Percentiles rank a stretch among this genome's conserved stretches.
Evolutionary conservation across 371 early-diverging fungal genomes (phyloP).

Genomic region (Choanephora cucurbitarum): DNA sequence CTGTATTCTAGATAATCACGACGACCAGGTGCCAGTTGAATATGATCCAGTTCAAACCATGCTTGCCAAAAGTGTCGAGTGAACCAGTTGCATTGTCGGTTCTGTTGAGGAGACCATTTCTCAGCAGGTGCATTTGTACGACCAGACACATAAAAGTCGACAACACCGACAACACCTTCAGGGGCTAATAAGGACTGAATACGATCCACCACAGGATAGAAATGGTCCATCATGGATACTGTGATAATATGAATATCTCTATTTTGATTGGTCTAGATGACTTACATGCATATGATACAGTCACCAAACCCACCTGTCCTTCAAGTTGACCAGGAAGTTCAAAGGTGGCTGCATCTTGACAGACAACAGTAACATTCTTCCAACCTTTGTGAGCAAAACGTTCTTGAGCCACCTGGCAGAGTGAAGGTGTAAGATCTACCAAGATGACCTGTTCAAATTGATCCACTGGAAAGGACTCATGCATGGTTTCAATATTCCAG

Average conservation of each 20-base stretch:
- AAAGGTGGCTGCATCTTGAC: slow-evolving; percentile 78
- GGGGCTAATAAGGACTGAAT: slow-evolving; percentile 63
- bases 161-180: slow-evolving; percentile 76
- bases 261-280: neutral
- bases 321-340: slow-evolving; percentile 55
- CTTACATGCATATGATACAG: slow-evolving; percentile 82
- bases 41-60: slow-evolving; percentile 82
- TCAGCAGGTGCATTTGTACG: slow-evolving; percentile 59
- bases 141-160: slow-evolving; percentile 79
- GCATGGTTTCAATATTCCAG: slow-evolving; percentile 87
- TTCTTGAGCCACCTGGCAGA: slow-evolving; percentile 78
- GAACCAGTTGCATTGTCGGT: slow-evolving; percentile 74
- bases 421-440: slow-evolving; percentile 83
- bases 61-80: slow-evolving; percentile 81
- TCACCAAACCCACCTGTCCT: slow-evolving; percentile 74
- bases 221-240: slow-evolving; percentile 84
- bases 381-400: slow-evolving; percentile 76
- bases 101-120: slow-evolving; percentile 53
- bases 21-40: slow-evolving; percentile 74
- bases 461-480: slow-evolving; percentile 68
- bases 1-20: slow-evolving; percentile 86
- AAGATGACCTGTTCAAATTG: slow-evolving; percentile 78
- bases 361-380: slow-evolving; percentile 79
- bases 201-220: slow-evolving; percentile 73
- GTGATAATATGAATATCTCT: neutral